phyloP scores from a whole-genome alignment of 2,329 filamentous ascomycete genomes.

The Claviceps paspali region DNA sequence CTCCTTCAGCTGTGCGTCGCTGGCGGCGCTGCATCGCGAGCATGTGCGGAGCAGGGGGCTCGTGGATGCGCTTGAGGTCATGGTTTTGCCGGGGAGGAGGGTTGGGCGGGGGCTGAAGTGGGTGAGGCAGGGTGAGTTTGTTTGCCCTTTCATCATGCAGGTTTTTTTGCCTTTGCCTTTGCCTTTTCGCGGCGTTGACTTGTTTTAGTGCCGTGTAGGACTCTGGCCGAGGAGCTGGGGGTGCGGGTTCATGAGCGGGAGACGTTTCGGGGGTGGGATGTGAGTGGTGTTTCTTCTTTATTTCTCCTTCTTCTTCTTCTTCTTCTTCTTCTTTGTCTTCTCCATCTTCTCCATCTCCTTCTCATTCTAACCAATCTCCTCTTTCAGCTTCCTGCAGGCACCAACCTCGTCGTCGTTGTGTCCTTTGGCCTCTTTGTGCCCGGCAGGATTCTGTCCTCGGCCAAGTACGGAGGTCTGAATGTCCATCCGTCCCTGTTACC shows the following conservation, averaged over 20 bases:
- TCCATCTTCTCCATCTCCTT: not conserved
- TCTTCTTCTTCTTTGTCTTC: not conserved
- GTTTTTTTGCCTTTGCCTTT: not conserved
- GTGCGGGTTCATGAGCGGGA: constrained; percentile 61
- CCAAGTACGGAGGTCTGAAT: constrained; percentile 79
- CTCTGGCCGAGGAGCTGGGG: constrained; percentile 44
- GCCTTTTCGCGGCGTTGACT: not conserved
- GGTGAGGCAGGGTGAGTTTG: constrained; percentile 43
- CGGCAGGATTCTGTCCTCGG: constrained; percentile 49
- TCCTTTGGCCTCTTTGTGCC: constrained; percentile 91
- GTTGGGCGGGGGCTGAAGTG: constrained; percentile 58
- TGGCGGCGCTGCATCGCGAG: constrained; percentile 53
- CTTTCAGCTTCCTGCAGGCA: constrained; percentile 37
- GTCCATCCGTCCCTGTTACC: constrained; percentile 86
- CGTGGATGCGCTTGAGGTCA: constrained; percentile 69
- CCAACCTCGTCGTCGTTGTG: constrained; percentile 77
- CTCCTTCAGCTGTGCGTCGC: constrained; percentile 66
- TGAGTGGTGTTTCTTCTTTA: constrained; percentile 22
- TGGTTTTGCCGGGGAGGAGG: constrained; percentile 66
- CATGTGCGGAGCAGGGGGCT: constrained; percentile 32
- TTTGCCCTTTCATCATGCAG: no score
- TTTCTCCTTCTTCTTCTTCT: not conserved
- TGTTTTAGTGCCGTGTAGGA: constrained; percentile 54
- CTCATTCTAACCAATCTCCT: not conserved
- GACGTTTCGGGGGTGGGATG: constrained; percentile 70